Conservation (phyloP, 129 eudicot species). For the Escallonia herrerae region DNA sequence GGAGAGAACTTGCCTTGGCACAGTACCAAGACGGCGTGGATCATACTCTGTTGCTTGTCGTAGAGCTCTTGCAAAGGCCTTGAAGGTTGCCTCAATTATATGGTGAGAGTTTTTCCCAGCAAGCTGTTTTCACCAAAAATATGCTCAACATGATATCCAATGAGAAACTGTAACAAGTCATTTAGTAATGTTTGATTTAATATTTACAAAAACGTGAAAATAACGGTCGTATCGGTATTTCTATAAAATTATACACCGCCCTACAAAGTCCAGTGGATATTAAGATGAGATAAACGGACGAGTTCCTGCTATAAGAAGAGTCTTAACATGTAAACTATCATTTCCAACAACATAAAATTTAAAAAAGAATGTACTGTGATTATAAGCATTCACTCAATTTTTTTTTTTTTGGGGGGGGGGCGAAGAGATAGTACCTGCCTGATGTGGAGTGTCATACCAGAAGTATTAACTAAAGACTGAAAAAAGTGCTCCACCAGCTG, state of each 20-base stretch:
- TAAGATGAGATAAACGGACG: too few relatives aligned
- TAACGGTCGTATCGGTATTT: neutral
- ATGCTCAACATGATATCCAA: neutral
- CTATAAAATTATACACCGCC: neutral
- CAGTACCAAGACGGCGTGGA: constrained; percentile 68
- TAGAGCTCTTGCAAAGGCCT: constrained; percentile 97
- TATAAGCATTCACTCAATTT: neutral
- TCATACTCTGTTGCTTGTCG: constrained; percentile 94
- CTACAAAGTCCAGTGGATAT: neutral
- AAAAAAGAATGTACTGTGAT: neutral
- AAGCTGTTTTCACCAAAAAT: constrained; percentile 42
- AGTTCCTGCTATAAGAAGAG: too few relatives aligned
- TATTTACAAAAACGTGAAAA: neutral
- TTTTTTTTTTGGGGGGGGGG: too few relatives aligned
- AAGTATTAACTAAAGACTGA: constrained; percentile 95
- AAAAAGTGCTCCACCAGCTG: constrained; percentile 97
- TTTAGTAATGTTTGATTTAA: neutral
- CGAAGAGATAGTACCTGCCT: constrained; percentile 73
- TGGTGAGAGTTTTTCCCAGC: constrained; percentile 97
- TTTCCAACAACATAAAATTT: neutral
- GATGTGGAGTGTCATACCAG: constrained; percentile 98
- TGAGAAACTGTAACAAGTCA: neutral
- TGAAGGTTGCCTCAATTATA: constrained; percentile 95
- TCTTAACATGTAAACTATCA: too few relatives aligned
- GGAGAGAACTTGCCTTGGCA: constrained; percentile 53